Base-by-base conservation (phyloP, 192 early-diverging fungal species). In the Podila clonocystis region DNA sequence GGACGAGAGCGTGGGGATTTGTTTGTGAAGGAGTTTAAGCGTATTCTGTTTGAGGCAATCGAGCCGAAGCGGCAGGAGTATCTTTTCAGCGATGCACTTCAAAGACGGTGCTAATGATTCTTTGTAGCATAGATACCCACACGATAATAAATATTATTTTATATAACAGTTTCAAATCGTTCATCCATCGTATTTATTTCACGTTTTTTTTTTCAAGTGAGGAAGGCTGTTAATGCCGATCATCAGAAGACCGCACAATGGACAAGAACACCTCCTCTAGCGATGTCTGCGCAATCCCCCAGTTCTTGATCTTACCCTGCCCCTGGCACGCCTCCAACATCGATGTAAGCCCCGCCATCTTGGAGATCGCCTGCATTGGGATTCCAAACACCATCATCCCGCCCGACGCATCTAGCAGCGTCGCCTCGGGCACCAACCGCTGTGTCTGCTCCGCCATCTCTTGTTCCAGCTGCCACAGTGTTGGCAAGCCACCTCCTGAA, bases 221-320 rank as follows among this genome's bases (percentile, higher is more conserved):
- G 3, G 5, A 33, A 6, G 33, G 7, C 4, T 33, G 5, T 68
- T 72, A 78, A 63, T 79, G 76, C 31, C 70, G 65, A 41, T 79
- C 76, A 2, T 79, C 61, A 26, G 76, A 36, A 19, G 45, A 36
- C 2, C 71, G 34, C 5, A 79, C 36, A 19, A 80, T 34, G 17
- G 77, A 80, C 83, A 93, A 82, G 68, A 93, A 93, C 26, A 91
- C 91, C 58, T 93, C 91, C 66, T 93, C 92, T 11, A 92, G 66
- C 20, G 86, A 88, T 3, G 91, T 91, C 68, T 91, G 89, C n/a
- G 84, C 84, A 65, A 94, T 87, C 29, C 91, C 91, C 91, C 92
- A 94, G 24, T 82, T 70, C 66, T 86, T 90, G 33, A 92, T 75
- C 24, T 84, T 58, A 49, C 72, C 74, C 34, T 75, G 69, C 0